Percentiles rank a stretch among this genome's conserved stretches.
Conservation (phyloP, 2,329 filamentous ascomycete genomes). For the Xylaria sp. region DNA sequence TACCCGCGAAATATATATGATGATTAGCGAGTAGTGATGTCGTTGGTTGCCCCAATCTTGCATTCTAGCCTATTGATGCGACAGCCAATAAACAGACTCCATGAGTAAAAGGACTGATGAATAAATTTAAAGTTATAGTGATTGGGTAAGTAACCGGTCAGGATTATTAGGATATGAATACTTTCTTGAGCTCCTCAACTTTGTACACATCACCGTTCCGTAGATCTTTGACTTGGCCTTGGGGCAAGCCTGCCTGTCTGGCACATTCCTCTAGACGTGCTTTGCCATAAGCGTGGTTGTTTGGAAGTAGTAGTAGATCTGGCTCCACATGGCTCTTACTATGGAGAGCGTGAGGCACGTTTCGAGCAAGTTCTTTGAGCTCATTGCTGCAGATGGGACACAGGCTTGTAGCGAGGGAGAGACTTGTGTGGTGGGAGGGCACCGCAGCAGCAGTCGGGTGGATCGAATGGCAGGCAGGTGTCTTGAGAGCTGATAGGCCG, state of each 20-base stretch:
- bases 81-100: background rate
- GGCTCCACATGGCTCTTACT: constrained; percentile 92
- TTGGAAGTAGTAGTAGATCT: constrained; percentile 87
- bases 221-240: constrained; percentile 79
- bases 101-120: background rate
- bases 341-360: constrained; percentile 94
- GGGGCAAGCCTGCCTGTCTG: constrained; percentile 77
- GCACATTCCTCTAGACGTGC: constrained; percentile 80
- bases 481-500: constrained; percentile 94
- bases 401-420: constrained; percentile 72
- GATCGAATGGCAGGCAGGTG: constrained; percentile 85
- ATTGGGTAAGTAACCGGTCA: constrained; percentile 6
- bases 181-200: constrained; percentile 77
- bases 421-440: constrained; percentile 58
- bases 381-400: constrained; percentile 98
- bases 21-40: background rate
- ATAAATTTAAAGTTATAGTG: background rate
- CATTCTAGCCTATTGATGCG: background rate
- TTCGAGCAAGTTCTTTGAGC: constrained; percentile 87
- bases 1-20: background rate
- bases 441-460: constrained; percentile 47
- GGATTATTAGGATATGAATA: constrained; percentile 79
- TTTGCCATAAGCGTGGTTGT: constrained; percentile 84
- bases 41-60: background rate
- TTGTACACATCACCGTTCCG: constrained; percentile 76